A percentile compares a stretch with the other conserved stretches of the same genome.
Conservation (phyloP, 2,329 filamentous ascomycete species). For the Aspergillus sp. region DNA sequence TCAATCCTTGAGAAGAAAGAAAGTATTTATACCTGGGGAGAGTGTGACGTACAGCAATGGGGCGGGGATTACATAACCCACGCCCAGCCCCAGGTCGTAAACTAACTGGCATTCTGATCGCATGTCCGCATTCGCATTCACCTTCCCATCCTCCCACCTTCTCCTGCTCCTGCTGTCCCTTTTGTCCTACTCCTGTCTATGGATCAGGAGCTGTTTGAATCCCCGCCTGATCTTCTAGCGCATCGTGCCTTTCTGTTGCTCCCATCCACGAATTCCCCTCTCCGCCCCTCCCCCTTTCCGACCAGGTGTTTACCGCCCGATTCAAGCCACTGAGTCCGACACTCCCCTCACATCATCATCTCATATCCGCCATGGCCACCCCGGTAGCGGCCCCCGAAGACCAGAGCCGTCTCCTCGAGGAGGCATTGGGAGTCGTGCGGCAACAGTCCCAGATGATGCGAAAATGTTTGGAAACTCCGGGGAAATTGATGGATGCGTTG, state of each 20-base stretch:
- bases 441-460: constrained; percentile 97
- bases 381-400: constrained; percentile 69
- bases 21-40: too few relatives aligned
- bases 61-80: constrained; percentile 3
- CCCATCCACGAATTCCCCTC: constrained; percentile 17
- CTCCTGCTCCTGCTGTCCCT: constrained; percentile 1
- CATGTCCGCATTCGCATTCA: constrained; percentile 9
- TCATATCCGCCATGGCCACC: constrained; percentile 48
- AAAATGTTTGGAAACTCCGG: constrained; percentile 93
- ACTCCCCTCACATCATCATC: constrained; percentile 21
- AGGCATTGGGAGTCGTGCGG: constrained; percentile 93
- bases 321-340: constrained; percentile 15
- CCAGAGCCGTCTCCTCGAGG: constrained; percentile 90
- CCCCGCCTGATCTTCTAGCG: background rate
- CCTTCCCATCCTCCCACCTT: constrained; percentile 1
- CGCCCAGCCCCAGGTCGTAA: constrained; percentile 1
- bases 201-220: constrained; percentile 26
- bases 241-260: constrained; percentile 2
- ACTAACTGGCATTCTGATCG: constrained; percentile 2
- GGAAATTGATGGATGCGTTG: constrained; percentile 98
- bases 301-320: constrained; percentile 32
- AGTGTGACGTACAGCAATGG: background rate
- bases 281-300: constrained; percentile 18
- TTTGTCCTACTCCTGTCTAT: constrained; percentile 28
- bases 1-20: too few relatives aligned